Evolutionary conservation across 495 filamentous ascomycete genomes (phyloP).

Genomic region (Baudoinia panamericana): DNA sequence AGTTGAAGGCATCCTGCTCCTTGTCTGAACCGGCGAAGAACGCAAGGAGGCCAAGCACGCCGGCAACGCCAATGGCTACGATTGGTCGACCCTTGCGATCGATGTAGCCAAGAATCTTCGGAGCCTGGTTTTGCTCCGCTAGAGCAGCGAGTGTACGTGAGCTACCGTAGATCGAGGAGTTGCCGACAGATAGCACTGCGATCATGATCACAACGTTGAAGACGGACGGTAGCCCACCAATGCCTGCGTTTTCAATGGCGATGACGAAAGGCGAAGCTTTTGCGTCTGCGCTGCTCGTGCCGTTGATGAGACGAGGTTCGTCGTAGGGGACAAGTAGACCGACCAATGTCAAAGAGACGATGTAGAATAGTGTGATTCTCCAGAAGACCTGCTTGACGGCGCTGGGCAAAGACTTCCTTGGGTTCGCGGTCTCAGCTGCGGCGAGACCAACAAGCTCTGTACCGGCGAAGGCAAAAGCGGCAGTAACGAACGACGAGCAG

Average conservation of each 20-base stretch:
- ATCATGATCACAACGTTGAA: conserved; percentile 34
- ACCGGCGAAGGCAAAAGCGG: conserved; percentile 54
- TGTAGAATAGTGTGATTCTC: conserved; percentile 37
- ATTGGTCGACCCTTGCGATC: conserved; percentile 29
- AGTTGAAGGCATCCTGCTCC: conserved; percentile 35
- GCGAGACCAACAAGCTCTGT: conserved; percentile 41
- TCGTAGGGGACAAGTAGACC: conserved; percentile 29
- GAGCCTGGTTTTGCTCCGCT: conserved; percentile 29
- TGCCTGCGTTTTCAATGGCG: conserved; percentile 29
- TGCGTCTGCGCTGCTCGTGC: conserved; percentile 25
- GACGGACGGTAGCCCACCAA: conserved; percentile 28
- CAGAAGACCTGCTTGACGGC: conserved; percentile 38
- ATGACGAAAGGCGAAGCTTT: conserved; percentile 30
- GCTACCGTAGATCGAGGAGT: conserved; percentile 30
- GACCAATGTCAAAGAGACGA: conserved; percentile 27
- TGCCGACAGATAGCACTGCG: conserved; percentile 34
- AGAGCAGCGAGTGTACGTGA: conserved; percentile 29
- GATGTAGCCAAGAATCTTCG: conserved; percentile 30
- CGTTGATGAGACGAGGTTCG: conserved; percentile 22
- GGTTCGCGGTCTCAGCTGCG: conserved; percentile 36
- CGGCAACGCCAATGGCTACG: conserved; percentile 12
- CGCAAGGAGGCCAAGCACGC: conserved; percentile 29
- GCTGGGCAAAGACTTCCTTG: conserved; percentile 33
- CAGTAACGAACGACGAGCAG: conserved; percentile 50
- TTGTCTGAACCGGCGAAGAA: conserved; percentile 22